phyloP scores from a whole-genome alignment of 768 basidiomycete species.

The Mycena belliarum region DNA sequence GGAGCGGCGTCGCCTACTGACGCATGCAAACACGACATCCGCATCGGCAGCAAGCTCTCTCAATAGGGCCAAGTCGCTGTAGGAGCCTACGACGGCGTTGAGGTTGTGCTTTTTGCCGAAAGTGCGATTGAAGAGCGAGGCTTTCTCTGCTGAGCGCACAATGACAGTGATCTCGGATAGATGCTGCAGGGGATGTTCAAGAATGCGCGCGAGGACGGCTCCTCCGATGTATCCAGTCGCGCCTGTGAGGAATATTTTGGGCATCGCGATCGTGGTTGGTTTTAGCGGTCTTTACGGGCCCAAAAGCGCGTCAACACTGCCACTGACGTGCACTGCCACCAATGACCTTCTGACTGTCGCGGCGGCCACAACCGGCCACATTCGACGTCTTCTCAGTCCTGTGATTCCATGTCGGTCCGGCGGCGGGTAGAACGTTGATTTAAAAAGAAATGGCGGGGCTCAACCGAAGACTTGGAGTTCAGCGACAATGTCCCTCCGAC shows the following conservation, averaged over 20 bases:
- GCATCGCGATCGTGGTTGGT: not conserved
- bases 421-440: not conserved
- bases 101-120: slow-evolving; percentile 26
- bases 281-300: no score
- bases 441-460: not conserved
- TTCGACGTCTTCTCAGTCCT: not conserved
- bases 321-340: not conserved
- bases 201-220: slow-evolving; percentile 48
- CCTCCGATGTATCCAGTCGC: slow-evolving; percentile 63
- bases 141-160: slow-evolving; percentile 44
- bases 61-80: slow-evolving; percentile 40
- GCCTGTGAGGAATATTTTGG: slow-evolving; percentile 47
- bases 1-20: slow-evolving; percentile 20
- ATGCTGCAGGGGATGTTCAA: slow-evolving; percentile 34
- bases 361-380: not conserved
- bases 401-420: slow-evolving; percentile 4
- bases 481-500: slow-evolving; percentile 9
- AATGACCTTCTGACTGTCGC: not conserved
- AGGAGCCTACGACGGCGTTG: slow-evolving; percentile 40
- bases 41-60: slow-evolving; percentile 41
- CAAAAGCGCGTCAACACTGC: not conserved
- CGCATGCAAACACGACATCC: slow-evolving; percentile 48
- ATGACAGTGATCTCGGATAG: slow-evolving; percentile 47
- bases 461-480: not conserved
- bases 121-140: slow-evolving; percentile 28